phyloP scores from a whole-genome alignment of 129 eudicot species.

The Escallonia rubra region DNA sequence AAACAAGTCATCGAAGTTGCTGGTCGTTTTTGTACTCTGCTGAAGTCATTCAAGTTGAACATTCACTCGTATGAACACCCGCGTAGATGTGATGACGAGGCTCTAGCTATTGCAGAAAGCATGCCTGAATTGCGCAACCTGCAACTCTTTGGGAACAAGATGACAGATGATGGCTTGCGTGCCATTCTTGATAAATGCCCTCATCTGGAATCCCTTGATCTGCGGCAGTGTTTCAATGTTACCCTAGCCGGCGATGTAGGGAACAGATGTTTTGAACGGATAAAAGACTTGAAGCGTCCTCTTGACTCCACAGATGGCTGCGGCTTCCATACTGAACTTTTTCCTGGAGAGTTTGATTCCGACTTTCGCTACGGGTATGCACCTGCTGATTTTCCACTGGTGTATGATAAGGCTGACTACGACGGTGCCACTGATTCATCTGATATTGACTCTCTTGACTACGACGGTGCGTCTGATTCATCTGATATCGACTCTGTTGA shows the following conservation, averaged over 20 bases:
- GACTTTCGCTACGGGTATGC: too few species aligned
- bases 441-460: too few species aligned
- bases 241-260: slow-evolving; percentile 13
- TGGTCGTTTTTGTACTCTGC: slow-evolving; percentile 17
- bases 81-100: not conserved
- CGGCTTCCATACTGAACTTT: not conserved
- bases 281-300: slow-evolving; percentile 18
- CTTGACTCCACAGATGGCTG: slow-evolving; percentile 13
- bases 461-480: too few species aligned
- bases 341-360: too few species aligned
- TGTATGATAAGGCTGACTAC: too few species aligned
- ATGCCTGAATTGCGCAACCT: slow-evolving; percentile 15
- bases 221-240: slow-evolving; percentile 15
- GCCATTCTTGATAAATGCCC: slow-evolving; percentile 20
- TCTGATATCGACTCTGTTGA: too few species aligned
- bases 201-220: slow-evolving; percentile 23
- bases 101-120: slow-evolving; percentile 22
- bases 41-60: slow-evolving; percentile 21
- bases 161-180: slow-evolving; percentile 17
- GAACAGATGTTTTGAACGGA: slow-evolving; percentile 21
- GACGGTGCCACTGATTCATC: too few species aligned
- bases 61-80: not conserved
- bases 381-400: too few species aligned
- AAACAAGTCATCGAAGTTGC: not conserved
- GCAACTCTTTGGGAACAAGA: slow-evolving; percentile 23